Evolutionary conservation across 2,329 filamentous ascomycete genomes (phyloP).

Genomic region (Stagonosporopsis tanaceti): DNA sequence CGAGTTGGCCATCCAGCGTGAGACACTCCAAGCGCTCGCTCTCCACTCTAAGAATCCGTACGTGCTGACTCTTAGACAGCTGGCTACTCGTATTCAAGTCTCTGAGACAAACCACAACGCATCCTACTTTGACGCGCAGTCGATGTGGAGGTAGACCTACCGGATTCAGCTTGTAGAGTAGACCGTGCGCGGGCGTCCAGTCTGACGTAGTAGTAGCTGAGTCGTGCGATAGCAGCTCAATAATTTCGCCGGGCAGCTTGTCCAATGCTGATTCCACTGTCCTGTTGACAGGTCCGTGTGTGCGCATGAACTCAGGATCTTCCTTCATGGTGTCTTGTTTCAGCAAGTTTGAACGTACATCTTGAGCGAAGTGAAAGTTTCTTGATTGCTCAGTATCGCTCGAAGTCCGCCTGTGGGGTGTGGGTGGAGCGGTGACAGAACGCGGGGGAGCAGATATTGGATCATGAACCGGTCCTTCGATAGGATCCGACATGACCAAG

Average conservation of each 20-base stretch:
- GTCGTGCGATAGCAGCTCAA: constrained; percentile 47
- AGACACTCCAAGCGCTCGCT: constrained; percentile 44
- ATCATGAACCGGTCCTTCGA: constrained; percentile 19
- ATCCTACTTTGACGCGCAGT: constrained; percentile 45
- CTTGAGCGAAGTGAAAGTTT: not conserved
- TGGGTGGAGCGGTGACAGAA: constrained; percentile 12
- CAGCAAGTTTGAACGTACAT: too few relatives aligned
- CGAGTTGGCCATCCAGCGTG: constrained; percentile 44
- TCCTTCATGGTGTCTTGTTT: not conserved
- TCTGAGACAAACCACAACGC: constrained; percentile 38
- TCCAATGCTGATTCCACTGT: constrained; percentile 35
- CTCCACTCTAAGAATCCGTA: constrained; percentile 39
- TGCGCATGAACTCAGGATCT: constrained; percentile 29
- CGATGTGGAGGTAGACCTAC: constrained; percentile 45
- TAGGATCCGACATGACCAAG: constrained; percentile 36
- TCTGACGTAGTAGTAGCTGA: constrained; percentile 22
- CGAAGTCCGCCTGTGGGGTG: not conserved
- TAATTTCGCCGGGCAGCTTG: constrained; percentile 35
- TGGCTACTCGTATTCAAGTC: constrained; percentile 41
- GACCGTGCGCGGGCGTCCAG: constrained; percentile 38
- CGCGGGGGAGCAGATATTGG: not conserved
- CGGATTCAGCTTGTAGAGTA: constrained; percentile 45
- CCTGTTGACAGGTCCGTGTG: constrained; percentile 44
- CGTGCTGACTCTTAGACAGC: constrained; percentile 43
- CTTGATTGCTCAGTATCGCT: not conserved